A percentile compares a stretch with the other conserved stretches of the same genome.
Conservation (phyloP, 176 grass and related monocot genomes). For the Metroxylon sagu region DNA sequence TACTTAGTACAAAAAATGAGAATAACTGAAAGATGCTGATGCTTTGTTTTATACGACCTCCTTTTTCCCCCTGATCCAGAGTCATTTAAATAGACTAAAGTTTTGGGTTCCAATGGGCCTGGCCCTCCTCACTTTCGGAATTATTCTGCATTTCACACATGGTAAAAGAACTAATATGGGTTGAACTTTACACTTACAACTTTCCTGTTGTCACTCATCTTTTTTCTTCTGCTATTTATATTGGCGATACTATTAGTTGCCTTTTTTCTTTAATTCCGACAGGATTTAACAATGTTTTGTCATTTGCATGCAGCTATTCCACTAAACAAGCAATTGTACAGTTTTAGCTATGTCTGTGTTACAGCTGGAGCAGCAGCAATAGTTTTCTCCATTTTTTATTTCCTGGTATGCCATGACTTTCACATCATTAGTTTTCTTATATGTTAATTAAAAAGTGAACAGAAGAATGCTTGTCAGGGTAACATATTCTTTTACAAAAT, state of each 20-base stretch:
- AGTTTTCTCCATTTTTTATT: slow-evolving; percentile 60
- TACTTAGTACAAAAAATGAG: too few species aligned
- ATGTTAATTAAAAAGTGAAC: too few species aligned
- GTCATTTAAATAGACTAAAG: slow-evolving; percentile 60
- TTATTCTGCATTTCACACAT: slow-evolving; percentile 83
- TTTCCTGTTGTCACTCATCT: too few species aligned
- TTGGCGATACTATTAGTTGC: too few species aligned
- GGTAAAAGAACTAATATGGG: slow-evolving; percentile 22
- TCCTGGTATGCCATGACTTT: slow-evolving; percentile 35
- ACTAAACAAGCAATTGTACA: slow-evolving; percentile 85
- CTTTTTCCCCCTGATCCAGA: slow-evolving; percentile 17
- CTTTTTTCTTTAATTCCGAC: too few species aligned
- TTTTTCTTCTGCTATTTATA: too few species aligned
- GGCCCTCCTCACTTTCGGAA: slow-evolving; percentile 54
- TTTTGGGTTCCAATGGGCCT: slow-evolving; percentile 59
- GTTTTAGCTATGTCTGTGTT: slow-evolving; percentile 78
- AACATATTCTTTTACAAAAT: too few species aligned
- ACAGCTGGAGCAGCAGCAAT: slow-evolving; percentile 67
- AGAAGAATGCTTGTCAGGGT: too few species aligned
- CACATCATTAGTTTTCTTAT: too few species aligned
- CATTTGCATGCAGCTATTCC: slow-evolving; percentile 47
- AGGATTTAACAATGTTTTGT: background rate
- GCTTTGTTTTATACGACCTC: background rate
- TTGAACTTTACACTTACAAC: too few species aligned
- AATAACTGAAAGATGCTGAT: too few species aligned